These are phyloP conservation scores for Fusarium nurragi DNA, from an alignment of 2,329 filamentous ascomycete genomes.

Conservation along the genomic window DNA sequence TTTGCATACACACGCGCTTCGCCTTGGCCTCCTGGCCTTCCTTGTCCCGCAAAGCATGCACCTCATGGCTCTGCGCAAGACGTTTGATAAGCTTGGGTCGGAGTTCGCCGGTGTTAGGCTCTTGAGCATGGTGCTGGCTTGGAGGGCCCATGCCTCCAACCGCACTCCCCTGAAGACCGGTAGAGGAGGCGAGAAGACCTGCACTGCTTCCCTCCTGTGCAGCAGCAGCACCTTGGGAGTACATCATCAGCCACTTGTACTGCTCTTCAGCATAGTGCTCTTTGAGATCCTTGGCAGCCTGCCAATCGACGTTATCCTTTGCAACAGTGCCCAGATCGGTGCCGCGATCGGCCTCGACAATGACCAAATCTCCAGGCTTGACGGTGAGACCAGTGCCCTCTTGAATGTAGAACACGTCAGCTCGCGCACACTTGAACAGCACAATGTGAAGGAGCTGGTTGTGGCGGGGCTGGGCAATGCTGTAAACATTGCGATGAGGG, in stretches of 20 bases:
- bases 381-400: slow-evolving; percentile 93
- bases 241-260: slow-evolving; percentile 99
- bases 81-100: slow-evolving; percentile 98
- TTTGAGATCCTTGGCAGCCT: slow-evolving; percentile 87
- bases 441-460: slow-evolving; percentile 86
- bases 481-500: slow-evolving; percentile 70
- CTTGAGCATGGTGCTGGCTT: slow-evolving; percentile 76
- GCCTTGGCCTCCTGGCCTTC: slow-evolving; percentile 98
- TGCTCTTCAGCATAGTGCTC: slow-evolving; percentile 94
- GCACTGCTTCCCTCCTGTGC: slow-evolving; percentile 68
- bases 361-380: slow-evolving; percentile 91
- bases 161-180: slow-evolving; percentile 72
- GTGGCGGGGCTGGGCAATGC: slow-evolving; percentile 67
- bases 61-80: slow-evolving; percentile 89
- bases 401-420: slow-evolving; percentile 96
- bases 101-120: slow-evolving; percentile 76
- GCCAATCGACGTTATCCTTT: slow-evolving; percentile 86
- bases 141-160: slow-evolving; percentile 82
- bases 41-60: slow-evolving; percentile 89
- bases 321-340: slow-evolving; percentile 95
- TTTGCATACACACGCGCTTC: slow-evolving; percentile 95
- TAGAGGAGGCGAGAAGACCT: slow-evolving; percentile 71
- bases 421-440: slow-evolving; percentile 93
- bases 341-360: slow-evolving; percentile 95
- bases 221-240: slow-evolving; percentile 79